Evolutionary conservation across 2,329 filamentous ascomycete genomes (phyloP), one percentile per base, ranked within the genome.

Genomic region (Venturia effusa): DNA sequence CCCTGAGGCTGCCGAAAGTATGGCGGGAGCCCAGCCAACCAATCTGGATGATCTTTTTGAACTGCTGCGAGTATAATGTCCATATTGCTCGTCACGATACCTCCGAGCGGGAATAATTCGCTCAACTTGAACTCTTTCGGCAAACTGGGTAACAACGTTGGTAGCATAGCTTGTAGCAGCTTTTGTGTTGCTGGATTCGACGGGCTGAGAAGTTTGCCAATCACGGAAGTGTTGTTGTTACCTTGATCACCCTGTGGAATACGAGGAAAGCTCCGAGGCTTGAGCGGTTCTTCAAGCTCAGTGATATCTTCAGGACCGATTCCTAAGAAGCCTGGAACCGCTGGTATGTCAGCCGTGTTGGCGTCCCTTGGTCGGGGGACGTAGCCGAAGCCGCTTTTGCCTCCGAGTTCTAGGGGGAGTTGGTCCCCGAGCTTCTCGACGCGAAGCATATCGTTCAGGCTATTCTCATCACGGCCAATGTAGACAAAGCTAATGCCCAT

Each of bases 401-500:
- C 51, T 32, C 51, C 51, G 7, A 57, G 15, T 57, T 57, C 51
- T 3, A 62, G 40, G 4, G 61, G 61, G 17, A 62, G 43, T 34
- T 54, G 34, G 13, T 37, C 43, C 24, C 40, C 45, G 15, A 54
- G 61, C 17, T 27, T 45, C 17, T 48, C 34, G 24, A 62, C 30
- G 0, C 11, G 39, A 17, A 62, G 61, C 32, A 17, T 45, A 13
- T 62, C 43, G 5, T 45, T 51, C 34, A 62, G n/a, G 6, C 41
- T 62, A 13, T 7, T 27, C 19, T 57, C 32, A 24, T 63, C 61
- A 13, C 45, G 45, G 34, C 61, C 61, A 10, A 63, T 40, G 27
- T 63, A 63, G 22, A 63, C 22, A 34, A 63, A 63, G 51, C n/a
- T 40, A 24, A 63, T 63, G 13, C 48, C 61, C 61, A 63, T 63